A percentile compares a stretch with the other conserved stretches of the same genome.
phyloP scores from a whole-genome alignment of 2,329 filamentous ascomycete species.

The Arachnopeziza araneosa region DNA sequence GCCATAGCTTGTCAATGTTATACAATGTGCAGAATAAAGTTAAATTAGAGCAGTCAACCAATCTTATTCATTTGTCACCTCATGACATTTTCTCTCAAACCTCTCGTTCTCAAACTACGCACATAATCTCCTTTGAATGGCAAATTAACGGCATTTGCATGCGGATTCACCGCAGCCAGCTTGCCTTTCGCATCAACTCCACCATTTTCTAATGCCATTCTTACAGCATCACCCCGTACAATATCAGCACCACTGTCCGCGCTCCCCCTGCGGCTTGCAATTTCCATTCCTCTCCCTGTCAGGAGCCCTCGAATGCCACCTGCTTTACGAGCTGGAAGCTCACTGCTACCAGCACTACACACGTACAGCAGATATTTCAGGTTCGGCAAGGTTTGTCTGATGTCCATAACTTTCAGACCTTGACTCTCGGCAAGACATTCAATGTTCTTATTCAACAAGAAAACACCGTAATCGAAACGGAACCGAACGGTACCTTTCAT shows the following conservation, averaged over 20 bases:
- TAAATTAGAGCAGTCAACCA: not conserved
- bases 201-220: conserved; percentile 24
- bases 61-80: not conserved
- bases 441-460: conserved; percentile 94
- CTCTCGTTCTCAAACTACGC: conserved; percentile 30
- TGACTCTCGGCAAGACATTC: conserved; percentile 62
- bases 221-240: conserved; percentile 19
- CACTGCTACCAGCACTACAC: conserved; percentile 69
- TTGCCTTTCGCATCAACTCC: conserved; percentile 7
- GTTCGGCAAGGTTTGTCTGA: conserved; percentile 87
- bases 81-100: conserved; percentile 27
- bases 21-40: not conserved
- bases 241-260: conserved; percentile 22
- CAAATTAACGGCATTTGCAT: conserved; percentile 1
- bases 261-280: conserved; percentile 26
- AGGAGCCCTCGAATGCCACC: conserved; percentile 57
- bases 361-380: conserved; percentile 90
- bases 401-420: conserved; percentile 76
- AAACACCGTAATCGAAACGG: conserved; percentile 93
- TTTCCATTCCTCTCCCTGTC: conserved; percentile 34
- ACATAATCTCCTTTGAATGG: conserved; percentile 16
- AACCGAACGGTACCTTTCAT: conserved; percentile 68
- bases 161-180: not conserved
- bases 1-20: too few species aligned
- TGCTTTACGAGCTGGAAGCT: conserved; percentile 55